Conservation (phyloP, 805 yeast species). For the Starmerella floricola region DNA sequence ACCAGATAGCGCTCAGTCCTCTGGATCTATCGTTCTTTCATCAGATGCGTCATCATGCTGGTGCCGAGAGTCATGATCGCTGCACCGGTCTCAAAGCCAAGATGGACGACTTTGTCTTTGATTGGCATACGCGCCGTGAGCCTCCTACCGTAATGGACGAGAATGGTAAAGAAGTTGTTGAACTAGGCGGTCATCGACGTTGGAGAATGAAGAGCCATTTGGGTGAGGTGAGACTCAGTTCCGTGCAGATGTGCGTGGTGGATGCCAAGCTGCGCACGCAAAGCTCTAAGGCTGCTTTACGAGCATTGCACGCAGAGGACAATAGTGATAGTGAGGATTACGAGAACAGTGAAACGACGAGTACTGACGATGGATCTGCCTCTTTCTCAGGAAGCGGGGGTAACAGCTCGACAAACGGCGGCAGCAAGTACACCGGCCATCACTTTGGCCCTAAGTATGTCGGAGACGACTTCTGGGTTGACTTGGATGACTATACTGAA, state of each 20-base stretch:
- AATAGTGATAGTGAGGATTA: constrained; percentile 31
- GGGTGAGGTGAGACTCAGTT: constrained; percentile 58
- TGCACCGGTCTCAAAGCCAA: constrained; percentile 60
- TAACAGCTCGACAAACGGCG: background rate
- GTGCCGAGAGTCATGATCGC: constrained; percentile 31
- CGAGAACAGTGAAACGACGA: background rate
- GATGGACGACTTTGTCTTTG: constrained; percentile 45
- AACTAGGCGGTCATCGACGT: constrained; percentile 24
- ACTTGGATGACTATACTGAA: constrained; percentile 64
- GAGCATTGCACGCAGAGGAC: constrained; percentile 8
- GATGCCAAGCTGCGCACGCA: constrained; percentile 40
- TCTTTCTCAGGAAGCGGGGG: background rate
- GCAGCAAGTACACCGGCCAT: background rate
- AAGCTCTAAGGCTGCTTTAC: constrained; percentile 11
- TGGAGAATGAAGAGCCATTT: constrained; percentile 44
- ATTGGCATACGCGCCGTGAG: constrained; percentile 49
- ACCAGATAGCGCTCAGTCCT: constrained; percentile 59
- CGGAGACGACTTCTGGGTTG: constrained; percentile 44
- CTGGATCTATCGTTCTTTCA: constrained; percentile 64
- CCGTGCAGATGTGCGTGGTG: constrained; percentile 57
- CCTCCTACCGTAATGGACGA: constrained; percentile 29
- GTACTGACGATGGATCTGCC: background rate
- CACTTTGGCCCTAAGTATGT: constrained; percentile 16
- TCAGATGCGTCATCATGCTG: constrained; percentile 9
- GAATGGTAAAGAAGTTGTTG: constrained; percentile 4